phyloP scores from a whole-genome alignment of 495 filamentous ascomycete genomes.

The Aspergillus conjunctus region DNA sequence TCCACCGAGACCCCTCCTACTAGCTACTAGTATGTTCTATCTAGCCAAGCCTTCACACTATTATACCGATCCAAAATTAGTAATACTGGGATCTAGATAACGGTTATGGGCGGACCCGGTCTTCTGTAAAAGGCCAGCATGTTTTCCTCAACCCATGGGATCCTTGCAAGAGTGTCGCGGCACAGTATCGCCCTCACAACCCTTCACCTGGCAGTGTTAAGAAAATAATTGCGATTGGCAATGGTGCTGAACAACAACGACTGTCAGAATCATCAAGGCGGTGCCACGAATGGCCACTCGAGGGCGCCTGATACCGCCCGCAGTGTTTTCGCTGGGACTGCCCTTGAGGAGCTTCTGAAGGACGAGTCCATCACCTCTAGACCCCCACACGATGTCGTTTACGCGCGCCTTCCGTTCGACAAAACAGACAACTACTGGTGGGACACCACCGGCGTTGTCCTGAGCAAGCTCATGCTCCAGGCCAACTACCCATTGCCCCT shows the following conservation, averaged over 20 bases:
- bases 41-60: neutral
- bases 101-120: neutral
- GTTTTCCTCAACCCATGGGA: neutral
- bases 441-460: conserved; percentile 2
- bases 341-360: conserved; percentile 8
- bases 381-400: conserved; percentile 1
- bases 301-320: neutral
- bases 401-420: conserved; percentile 5
- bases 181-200: neutral
- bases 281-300: neutral
- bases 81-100: neutral
- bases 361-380: conserved; percentile 3
- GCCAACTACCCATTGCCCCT: neutral
- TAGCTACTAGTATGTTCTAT: neutral
- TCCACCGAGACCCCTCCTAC: no score
- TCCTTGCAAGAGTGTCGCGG: neutral
- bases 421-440: conserved; percentile 6
- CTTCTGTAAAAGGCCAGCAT: neutral
- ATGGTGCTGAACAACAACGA: neutral
- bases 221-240: no score
- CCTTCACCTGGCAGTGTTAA: neutral
- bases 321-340: neutral
- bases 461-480: conserved; percentile 5
- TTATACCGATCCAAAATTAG: neutral
- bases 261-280: neutral